A percentile compares a stretch with the other conserved stretches of the same genome.
These are phyloP conservation scores for Phytophthora pisi DNA, from an alignment of 352 stramenopile genomes.

Conservation along the genomic window DNA sequence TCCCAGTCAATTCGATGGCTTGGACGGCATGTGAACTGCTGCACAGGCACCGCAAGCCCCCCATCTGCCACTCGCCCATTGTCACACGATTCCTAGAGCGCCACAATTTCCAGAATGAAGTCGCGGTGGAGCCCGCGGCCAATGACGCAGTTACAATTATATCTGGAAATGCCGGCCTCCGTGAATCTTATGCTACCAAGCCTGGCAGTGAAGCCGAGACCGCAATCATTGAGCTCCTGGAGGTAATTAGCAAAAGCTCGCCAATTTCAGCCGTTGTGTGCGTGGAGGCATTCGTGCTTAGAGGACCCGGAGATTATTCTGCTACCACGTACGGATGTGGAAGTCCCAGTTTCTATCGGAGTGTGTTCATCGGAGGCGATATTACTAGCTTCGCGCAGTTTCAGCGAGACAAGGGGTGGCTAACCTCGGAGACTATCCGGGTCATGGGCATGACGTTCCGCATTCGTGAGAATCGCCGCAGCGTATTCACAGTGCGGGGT, in stretches of 20 bases:
- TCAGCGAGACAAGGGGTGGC: conserved; percentile 32
- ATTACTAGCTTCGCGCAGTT: conserved; percentile 24
- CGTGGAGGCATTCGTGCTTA: conserved; percentile 51
- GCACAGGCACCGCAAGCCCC: conserved; percentile 48
- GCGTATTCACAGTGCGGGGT: conserved; percentile 25
- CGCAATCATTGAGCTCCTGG: conserved; percentile 47
- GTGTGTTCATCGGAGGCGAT: conserved; percentile 32
- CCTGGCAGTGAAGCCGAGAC: conserved; percentile 46
- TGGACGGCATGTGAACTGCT: conserved; percentile 60
- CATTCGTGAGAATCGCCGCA: conserved; percentile 37
- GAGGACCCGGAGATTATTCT: conserved; percentile 29
- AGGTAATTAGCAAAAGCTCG: conserved; percentile 63
- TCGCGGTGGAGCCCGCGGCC: conserved; percentile 8
- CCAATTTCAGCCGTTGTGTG: conserved; percentile 50
- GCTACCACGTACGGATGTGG: conserved; percentile 44
- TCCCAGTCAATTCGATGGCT: conserved; percentile 58
- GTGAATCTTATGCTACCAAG: conserved; percentile 13
- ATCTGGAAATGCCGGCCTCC: background rate
- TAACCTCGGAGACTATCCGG: conserved; percentile 31
- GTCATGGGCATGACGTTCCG: conserved; percentile 46
- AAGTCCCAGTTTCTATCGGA: conserved; percentile 41
- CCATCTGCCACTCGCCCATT: conserved; percentile 56
- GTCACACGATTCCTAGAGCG: conserved; percentile 51
- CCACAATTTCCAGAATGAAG: conserved; percentile 34
- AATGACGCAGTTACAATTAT: background rate